Conservation (phyloP, 495 filamentous ascomycete species). For the Mycothermus thermophilus region DNA sequence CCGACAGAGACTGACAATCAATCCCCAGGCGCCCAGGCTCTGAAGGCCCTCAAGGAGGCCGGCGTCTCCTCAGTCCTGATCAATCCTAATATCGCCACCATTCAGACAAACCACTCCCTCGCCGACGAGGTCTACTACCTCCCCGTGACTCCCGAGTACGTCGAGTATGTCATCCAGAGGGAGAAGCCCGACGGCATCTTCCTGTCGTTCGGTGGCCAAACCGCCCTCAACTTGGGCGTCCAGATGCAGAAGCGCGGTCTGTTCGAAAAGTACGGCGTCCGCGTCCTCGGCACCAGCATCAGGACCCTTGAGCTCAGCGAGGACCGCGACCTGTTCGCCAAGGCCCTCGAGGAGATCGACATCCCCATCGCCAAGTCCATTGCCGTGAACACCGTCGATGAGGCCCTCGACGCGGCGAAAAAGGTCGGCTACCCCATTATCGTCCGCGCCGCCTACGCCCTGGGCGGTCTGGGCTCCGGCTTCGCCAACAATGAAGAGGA, state of each 20-base stretch:
- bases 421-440: constrained; percentile 92
- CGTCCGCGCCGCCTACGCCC: constrained; percentile 87
- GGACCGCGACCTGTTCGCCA: constrained; percentile 88
- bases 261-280: constrained; percentile 88
- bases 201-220: constrained; percentile 94
- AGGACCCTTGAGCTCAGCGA: constrained; percentile 89
- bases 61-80: constrained; percentile 91
- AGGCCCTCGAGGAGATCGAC: constrained; percentile 77
- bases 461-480: constrained; percentile 92
- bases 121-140: constrained; percentile 98
- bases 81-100: constrained; percentile 97
- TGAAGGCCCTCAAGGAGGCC: constrained; percentile 95
- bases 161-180: constrained; percentile 89
- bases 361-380: constrained; percentile 95
- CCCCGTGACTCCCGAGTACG: constrained; percentile 89
- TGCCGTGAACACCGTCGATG: constrained; percentile 78
- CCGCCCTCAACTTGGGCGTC: constrained; percentile 87
- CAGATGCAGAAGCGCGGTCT: constrained; percentile 94
- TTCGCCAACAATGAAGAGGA: constrained; percentile 92
- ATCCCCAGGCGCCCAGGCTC: constrained; percentile 91
- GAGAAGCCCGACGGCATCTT: constrained; percentile 96
- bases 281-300: constrained; percentile 87
- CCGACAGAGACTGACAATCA: constrained; percentile 17
- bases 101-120: constrained; percentile 90
- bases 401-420: constrained; percentile 74